Conservation (phyloP, 352 stramenopile genomes). For the Phytopythium boreale region DNA sequence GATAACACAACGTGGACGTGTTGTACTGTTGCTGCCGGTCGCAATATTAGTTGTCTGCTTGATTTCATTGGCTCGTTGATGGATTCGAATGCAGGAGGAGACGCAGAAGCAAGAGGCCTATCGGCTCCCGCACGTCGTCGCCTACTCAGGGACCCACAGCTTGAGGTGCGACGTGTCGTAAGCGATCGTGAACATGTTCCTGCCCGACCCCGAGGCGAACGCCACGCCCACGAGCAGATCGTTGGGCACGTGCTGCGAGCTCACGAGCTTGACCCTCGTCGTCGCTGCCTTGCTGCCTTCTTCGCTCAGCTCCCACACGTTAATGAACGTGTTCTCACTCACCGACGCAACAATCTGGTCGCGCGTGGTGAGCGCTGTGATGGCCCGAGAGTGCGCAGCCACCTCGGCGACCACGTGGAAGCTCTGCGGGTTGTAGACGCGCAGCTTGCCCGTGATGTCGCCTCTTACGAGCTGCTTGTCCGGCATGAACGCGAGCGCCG, state of each 20-base stretch:
- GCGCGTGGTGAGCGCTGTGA: slow-evolving; percentile 57
- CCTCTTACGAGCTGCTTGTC: slow-evolving; percentile 54
- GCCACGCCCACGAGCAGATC: slow-evolving; percentile 59
- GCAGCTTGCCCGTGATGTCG: slow-evolving; percentile 57
- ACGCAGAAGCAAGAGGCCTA: background rate
- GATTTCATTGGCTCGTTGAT: background rate
- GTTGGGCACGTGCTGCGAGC: slow-evolving; percentile 59
- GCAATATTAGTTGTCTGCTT: background rate
- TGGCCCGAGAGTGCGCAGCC: slow-evolving; percentile 59
- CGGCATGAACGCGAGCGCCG: slow-evolving; percentile 47
- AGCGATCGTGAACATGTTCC: slow-evolving; percentile 47
- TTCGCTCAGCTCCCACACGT: slow-evolving; percentile 64
- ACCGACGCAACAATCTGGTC: slow-evolving; percentile 57
- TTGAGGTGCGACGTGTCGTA: slow-evolving; percentile 76
- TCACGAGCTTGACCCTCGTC: slow-evolving; percentile 43
- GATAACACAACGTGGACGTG: background rate
- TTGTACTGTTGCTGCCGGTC: background rate
- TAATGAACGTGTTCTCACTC: slow-evolving; percentile 76
- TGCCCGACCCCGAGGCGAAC: slow-evolving; percentile 32
- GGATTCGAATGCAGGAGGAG: background rate
- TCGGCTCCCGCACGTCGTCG: background rate
- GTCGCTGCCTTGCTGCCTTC: slow-evolving; percentile 16
- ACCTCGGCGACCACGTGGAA: slow-evolving; percentile 63
- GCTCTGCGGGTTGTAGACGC: slow-evolving; percentile 45
- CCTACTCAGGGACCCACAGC: slow-evolving; percentile 60